Percentiles rank a stretch among this genome's conserved stretches.
phyloP scores from a whole-genome alignment of 306 rosid species.

The Cyamopsis tetragonoloba region DNA sequence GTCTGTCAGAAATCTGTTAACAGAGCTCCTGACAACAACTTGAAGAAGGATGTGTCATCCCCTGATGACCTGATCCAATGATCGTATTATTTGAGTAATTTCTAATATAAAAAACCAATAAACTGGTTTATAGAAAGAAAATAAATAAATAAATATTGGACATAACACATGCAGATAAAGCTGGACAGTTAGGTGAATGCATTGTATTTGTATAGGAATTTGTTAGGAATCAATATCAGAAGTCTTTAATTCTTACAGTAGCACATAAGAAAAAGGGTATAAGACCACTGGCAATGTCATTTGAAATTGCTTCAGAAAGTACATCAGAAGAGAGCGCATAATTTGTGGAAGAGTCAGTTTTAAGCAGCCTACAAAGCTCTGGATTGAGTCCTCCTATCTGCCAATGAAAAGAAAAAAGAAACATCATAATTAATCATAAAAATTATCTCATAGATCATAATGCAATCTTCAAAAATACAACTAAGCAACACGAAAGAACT shows the following conservation, averaged over 20 bases:
- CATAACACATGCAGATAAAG: not conserved
- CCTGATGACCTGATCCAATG: constrained; percentile 8
- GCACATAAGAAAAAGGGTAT: constrained; percentile 93
- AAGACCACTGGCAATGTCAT: constrained; percentile 58
- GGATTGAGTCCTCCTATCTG: constrained; percentile 89
- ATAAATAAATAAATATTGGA: not conserved
- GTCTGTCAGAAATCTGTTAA: not conserved
- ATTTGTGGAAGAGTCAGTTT: constrained; percentile 61
- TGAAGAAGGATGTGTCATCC: constrained; percentile 4
- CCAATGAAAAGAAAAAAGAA: constrained; percentile 22
- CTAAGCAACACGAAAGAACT: not conserved
- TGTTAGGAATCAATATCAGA: constrained; percentile 10
- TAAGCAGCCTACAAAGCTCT: constrained; percentile 72
- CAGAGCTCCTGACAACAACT: not conserved
- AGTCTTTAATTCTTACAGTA: constrained; percentile 51
- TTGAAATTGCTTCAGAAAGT: constrained; percentile 63
- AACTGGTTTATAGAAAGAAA: not conserved
- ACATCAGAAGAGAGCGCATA: constrained; percentile 71
- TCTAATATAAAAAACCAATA: not conserved
- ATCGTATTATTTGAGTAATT: not conserved
- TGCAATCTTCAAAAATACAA: not conserved
- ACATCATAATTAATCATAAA: constrained; percentile 6
- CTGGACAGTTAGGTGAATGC: not conserved
- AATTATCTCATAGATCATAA: not conserved
- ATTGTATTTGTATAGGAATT: not conserved